These are phyloP conservation scores for Tilletia indica DNA, from an alignment of 1,284 basidiomycete species.

Conservation along the genomic window DNA sequence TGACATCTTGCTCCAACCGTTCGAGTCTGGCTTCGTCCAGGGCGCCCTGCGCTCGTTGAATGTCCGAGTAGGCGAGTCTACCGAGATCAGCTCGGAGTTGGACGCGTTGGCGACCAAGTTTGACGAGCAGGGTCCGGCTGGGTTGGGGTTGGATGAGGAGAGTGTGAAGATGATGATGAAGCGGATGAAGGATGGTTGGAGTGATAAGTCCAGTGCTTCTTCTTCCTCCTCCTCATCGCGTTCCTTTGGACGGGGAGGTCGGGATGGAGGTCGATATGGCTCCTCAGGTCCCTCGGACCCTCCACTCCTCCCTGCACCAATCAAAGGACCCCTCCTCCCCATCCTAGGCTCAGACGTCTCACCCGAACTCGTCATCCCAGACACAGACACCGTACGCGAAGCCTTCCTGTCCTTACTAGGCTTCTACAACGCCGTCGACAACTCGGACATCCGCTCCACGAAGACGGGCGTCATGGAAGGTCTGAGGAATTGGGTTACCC, in stretches of 20 bases:
- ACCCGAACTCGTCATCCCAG: not conserved
- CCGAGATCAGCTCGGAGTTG: constrained; percentile 63
- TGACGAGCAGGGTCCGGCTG: constrained; percentile 60
- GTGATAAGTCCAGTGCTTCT: no score
- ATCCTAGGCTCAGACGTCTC: not conserved
- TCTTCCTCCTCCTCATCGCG: no score
- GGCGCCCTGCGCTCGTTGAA: constrained; percentile 71
- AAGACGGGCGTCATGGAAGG: constrained; percentile 32
- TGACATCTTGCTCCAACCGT: constrained; percentile 81
- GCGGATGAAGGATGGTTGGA: no score
- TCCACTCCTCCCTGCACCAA: not conserved
- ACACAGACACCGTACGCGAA: constrained; percentile 15
- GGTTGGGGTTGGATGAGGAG: not conserved
- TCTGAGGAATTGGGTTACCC: constrained; percentile 35
- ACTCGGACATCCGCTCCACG: constrained; percentile 32
- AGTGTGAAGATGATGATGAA: not conserved
- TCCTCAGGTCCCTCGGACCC: not conserved
- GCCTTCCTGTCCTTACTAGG: constrained; percentile 33
- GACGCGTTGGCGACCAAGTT: constrained; percentile 61
- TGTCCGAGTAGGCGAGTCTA: constrained; percentile 65
- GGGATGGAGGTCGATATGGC: not conserved
- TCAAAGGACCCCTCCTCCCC: not conserved
- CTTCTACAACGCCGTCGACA: constrained; percentile 32
- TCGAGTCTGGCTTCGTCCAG: constrained; percentile 73
- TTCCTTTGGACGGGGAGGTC: no score